Percentiles rank a stretch among this genome's conserved stretches.
Conservation (phyloP, 495 filamentous ascomycete species). For the Lentithecium fluviatile region DNA sequence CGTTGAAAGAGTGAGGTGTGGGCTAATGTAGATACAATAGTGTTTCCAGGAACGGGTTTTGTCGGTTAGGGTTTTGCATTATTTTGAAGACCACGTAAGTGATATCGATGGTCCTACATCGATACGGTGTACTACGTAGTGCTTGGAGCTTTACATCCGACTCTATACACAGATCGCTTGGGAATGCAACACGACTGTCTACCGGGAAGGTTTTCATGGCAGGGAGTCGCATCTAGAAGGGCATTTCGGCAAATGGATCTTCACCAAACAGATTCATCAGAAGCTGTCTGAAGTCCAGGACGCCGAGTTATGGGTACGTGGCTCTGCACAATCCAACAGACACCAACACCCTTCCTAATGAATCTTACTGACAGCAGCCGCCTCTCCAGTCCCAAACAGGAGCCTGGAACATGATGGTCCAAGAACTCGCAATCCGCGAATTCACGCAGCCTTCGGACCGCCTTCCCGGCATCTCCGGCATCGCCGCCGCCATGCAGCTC, state of each 20-base stretch:
- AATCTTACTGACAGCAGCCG: background rate
- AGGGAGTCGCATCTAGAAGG: background rate
- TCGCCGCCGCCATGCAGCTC: background rate
- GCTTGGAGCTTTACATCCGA: background rate
- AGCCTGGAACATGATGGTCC: background rate
- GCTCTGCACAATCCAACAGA: too few species aligned
- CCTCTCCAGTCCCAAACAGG: background rate
- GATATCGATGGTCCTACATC: too few species aligned
- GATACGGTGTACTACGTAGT: too few species aligned
- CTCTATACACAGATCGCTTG: background rate
- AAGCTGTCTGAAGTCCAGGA: background rate
- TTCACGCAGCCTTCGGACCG: background rate
- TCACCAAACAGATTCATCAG: background rate
- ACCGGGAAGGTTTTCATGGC: background rate
- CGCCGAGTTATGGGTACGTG: background rate
- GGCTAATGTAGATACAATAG: too few species aligned
- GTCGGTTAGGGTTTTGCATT: background rate
- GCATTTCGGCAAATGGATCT: background rate
- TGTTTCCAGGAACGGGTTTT: background rate
- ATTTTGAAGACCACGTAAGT: background rate
- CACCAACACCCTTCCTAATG: background rate
- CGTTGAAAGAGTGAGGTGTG: too few species aligned
- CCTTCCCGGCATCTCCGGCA: background rate
- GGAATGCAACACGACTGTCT: conserved; percentile 1
- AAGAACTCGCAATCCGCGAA: background rate